Base-by-base conservation (phyloP, 805 yeast species). In the Saccharomycopsis amapae region DNA sequence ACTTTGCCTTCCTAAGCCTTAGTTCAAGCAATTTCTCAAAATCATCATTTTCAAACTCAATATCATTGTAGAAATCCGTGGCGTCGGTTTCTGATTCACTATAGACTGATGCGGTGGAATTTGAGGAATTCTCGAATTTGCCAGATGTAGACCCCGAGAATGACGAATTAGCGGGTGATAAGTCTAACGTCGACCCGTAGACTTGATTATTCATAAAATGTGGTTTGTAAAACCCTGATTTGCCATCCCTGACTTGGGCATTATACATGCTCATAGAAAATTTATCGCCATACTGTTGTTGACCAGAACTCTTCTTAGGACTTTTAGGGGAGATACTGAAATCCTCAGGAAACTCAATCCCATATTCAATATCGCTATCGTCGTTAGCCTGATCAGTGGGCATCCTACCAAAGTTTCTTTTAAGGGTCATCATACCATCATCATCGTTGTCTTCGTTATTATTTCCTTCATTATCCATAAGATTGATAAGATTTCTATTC, bases 81-180 rank as follows among this genome's bases (percentile, higher is more conserved):
- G 43, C 30, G 7, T 50, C 53, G 5, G 46, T 40, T 28, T 46
- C 53, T 7, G 53, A 44, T 33, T 50, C 53, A 37, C 51, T 47
- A 31, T 50, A 50, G 7, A 33, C 19, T 2, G 53, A 50, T 13
- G 49, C 46, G 3, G 48, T 38, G 15, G 24, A 34, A 19, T 28
- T 43, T 2, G 45, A 38, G 9, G 45, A 38, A 2, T 24, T 37
- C 12, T 42, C 44, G 10, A 9, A 5, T 12, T 49, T 23, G 4
- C 13, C 33, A 7, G 49, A 45, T 7, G 10, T n/a, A 12, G 44
- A 43, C 4, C 38, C 40, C 10, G 51, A 44, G 15, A 40, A 24
- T 10, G 48, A 44, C 19, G 33, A 17, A 22, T 43, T 50, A 6
- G 42, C 19, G 3, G 48, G 48, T 4, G 40, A 39, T 20, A 43